A percentile compares a stretch with the other conserved stretches of the same genome.
These are phyloP conservation scores for Sorghum bicolor DNA, from an alignment of 176 grass and related monocot genomes.

Conservation along the genomic window Sorghum_bicolor_NCBIv3 NC_012870.2:20296501-20297000, in stretches of 20 bases:
- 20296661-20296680: too few species aligned
- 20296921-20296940: background rate
- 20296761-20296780: constrained; percentile 8
- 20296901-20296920: constrained; percentile 17
- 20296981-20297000: constrained; percentile 39
- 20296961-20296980: background rate
- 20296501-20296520: too few species aligned
- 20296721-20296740: constrained; percentile 3
- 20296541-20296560: too few species aligned
- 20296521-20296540: too few species aligned
- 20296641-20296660: too few species aligned
- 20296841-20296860: constrained; percentile 9
- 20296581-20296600: too few species aligned
- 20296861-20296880: constrained; percentile 6
- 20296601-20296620: too few species aligned
- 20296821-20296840: background rate
- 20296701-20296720: constrained; percentile 12
- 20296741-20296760: background rate
- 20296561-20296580: too few species aligned
- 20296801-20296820: constrained; percentile 14
- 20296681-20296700: too few species aligned
- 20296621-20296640: too few species aligned
- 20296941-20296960: constrained; percentile 1
- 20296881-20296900: constrained; percentile 6
- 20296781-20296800: constrained; percentile 1